Base-by-base conservation (phyloP, 805 yeast species). In the Ogataea paraovalis region DNA sequence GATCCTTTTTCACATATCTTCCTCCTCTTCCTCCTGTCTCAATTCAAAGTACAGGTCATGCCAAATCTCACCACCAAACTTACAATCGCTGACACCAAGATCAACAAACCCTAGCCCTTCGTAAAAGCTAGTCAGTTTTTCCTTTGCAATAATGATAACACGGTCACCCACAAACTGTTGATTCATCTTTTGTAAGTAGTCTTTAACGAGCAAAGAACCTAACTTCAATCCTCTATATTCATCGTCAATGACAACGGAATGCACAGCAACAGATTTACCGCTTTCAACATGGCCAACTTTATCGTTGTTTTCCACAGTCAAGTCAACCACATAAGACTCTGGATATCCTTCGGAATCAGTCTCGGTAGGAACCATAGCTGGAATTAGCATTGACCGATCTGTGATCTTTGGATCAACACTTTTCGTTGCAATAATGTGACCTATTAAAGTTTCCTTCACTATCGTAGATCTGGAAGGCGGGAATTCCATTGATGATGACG, bases 151-250 rank as follows among this genome's bases (percentile, higher is more conserved):
- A 28, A 92, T 72, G 6, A 82, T 78, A 43, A 92, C 82, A 58
- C 80, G 77, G 57, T 82, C 87, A 41, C 94, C 97, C 51, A 89
- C 82, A 56, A 83, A 88, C 64, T 90, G 96, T 64, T 89, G 89
- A 42, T 88, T 80, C 66, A 92, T 71, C 62, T 92, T 87, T 66
- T 94, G 97, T 51, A 91, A 78, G 69, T 87, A 94, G 68, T 92
- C 99, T 56, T 86, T 89, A 59, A 92, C 67, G 60, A 92, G 69
- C 49, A 90, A 71, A 13, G 96, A 80, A 8, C 96, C 98, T 49
- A 94, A 72, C 61, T 87, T 87, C 67, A 82, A 78, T 49, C 91
- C 87, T 64, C 84, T 88, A 75, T 81, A 88, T 36, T 81, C 80
- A 20, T 90, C 87, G 56, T 81, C 81, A 23, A 94, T 79, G 2